phyloP scores from a whole-genome alignment of 176 grass and related monocot genomes.

The Eragrostis nindensis region DNA sequence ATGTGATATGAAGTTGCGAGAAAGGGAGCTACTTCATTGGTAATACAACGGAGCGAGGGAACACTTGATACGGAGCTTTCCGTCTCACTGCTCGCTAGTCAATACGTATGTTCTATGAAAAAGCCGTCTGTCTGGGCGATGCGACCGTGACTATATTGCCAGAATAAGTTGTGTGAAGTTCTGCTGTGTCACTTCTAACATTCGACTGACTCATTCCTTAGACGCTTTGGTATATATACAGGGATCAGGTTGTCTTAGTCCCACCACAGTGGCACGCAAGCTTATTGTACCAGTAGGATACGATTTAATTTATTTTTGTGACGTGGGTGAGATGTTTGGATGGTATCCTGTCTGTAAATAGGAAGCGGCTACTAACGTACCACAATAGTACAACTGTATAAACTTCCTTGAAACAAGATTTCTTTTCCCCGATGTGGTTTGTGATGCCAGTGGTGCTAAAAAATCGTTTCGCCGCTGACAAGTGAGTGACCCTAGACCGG shows the following conservation, averaged over 20 bases:
- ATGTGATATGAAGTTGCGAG: conserved; percentile 63
- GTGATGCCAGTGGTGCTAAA: neutral
- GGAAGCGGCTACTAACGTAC: conserved; percentile 20
- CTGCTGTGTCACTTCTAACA: neutral
- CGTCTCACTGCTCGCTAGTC: conserved; percentile 21
- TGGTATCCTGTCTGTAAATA: conserved; percentile 35
- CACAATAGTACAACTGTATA: conserved; percentile 9
- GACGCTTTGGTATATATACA: neutral
- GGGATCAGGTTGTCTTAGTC: neutral
- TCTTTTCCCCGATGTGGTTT: neutral
- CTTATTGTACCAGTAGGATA: conserved; percentile 1
- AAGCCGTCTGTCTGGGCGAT: neutral
- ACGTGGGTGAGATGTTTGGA: neutral
- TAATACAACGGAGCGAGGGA: conserved; percentile 26
- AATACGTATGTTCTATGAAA: neutral
- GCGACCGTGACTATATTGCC: neutral
- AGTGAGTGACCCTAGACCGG: no score
- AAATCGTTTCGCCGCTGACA: no score
- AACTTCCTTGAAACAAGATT: conserved; percentile 24
- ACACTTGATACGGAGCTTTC: neutral
- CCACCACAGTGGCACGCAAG: neutral
- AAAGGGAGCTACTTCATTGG: conserved; percentile 55
- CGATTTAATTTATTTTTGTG: conserved; percentile 11
- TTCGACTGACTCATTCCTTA: neutral
- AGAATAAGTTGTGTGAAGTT: neutral